These are phyloP conservation scores for Lippia alba DNA, from an alignment of 305 asterid genomes.

Conservation along the genomic window DNA sequence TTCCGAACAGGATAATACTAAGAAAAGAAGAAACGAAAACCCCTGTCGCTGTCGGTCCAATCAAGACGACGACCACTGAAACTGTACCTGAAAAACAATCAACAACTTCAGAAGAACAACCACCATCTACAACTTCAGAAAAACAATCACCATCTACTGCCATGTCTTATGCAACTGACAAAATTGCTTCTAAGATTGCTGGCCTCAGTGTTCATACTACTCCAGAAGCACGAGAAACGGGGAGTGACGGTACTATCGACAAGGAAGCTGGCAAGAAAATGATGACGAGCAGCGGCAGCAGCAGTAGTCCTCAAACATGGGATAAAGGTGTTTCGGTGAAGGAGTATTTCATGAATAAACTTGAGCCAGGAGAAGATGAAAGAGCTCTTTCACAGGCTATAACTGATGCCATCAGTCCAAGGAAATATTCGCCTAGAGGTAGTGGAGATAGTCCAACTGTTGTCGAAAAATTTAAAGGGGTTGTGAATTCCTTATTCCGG, in stretches of 20 bases:
- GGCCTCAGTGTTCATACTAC: conserved; percentile 40
- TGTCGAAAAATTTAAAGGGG: conserved; percentile 72
- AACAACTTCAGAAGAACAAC: no score
- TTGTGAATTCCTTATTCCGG: conserved; percentile 74
- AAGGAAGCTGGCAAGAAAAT: no score
- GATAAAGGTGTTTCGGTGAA: conserved; percentile 89
- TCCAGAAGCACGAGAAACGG: conserved; percentile 20
- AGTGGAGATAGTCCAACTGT: conserved; percentile 50
- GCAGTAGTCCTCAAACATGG: conserved; percentile 55
- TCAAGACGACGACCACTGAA: conserved; percentile 41
- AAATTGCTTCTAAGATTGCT: conserved; percentile 55
- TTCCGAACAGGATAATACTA: conserved; percentile 38
- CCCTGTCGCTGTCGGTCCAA: not conserved
- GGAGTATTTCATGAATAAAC: conserved; percentile 79
- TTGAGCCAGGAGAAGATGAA: conserved; percentile 95
- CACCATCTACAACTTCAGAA: no score
- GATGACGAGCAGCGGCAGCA: conserved; percentile 1
- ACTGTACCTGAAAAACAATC: conserved; percentile 51
- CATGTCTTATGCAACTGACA: conserved; percentile 61
- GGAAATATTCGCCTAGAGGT: conserved; percentile 31
- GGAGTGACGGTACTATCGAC: no score
- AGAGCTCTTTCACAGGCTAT: conserved; percentile 89
- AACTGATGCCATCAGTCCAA: conserved; percentile 86
- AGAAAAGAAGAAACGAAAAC: conserved; percentile 13
- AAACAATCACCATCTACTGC: conserved; percentile 35